Percentiles rank a stretch among this genome's conserved stretches.
phyloP scores from a whole-genome alignment of 2,329 filamentous ascomycete genomes.

The Cytospora paraplurivora region DNA sequence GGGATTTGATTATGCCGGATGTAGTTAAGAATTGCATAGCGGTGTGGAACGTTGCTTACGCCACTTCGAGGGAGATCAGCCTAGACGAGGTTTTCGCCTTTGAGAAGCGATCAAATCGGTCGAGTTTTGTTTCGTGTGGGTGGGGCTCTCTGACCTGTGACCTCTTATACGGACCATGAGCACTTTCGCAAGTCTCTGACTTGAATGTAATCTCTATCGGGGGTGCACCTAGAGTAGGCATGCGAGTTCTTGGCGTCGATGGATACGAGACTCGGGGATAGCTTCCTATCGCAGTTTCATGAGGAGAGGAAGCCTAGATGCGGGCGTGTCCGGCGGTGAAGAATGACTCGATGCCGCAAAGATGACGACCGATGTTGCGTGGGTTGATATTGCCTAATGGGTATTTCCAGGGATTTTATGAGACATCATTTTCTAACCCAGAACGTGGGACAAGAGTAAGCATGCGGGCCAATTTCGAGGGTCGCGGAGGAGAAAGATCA shows the following conservation, averaged over 20 bases:
- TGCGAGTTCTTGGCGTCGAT: neutral
- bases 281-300: neutral
- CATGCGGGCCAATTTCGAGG: neutral
- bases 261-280: neutral
- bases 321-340: neutral
- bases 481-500: no score
- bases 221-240: neutral
- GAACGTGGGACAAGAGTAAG: neutral
- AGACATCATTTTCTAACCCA: neutral
- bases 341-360: neutral
- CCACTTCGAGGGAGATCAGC: constrained; percentile 5
- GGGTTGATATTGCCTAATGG: neutral
- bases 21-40: constrained; percentile 7
- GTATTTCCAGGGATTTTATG: neutral
- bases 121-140: neutral
- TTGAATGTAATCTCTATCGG: neutral
- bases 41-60: constrained; percentile 18
- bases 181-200: neutral
- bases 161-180: no score
- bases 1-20: constrained; percentile 3
- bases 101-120: neutral
- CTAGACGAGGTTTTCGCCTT: neutral
- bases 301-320: neutral
- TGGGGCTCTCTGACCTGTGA: no score
- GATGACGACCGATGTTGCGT: neutral